Conservation (phyloP, 345 rosid genomes). For the Alliaria petiolata region DNA sequence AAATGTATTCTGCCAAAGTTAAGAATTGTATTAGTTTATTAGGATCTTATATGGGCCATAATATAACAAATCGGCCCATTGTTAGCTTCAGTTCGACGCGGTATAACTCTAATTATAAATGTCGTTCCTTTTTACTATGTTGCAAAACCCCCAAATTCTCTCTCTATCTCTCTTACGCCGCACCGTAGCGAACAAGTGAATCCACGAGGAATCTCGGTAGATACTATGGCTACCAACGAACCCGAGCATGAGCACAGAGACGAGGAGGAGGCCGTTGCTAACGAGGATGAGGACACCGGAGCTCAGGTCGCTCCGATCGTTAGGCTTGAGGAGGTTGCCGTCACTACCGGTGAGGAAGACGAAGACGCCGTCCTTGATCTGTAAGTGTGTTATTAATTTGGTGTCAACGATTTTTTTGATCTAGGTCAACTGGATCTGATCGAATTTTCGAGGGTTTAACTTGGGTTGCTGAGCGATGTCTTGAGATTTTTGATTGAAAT, state of each 20-base stretch:
- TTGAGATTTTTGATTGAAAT: background rate
- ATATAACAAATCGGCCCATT: constrained; percentile 5
- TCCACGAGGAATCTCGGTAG: background rate
- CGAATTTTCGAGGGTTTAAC: constrained; percentile 3
- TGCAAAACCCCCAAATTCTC: constrained; percentile 9
- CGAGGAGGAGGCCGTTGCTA: constrained; percentile 63
- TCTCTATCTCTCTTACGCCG: constrained; percentile 16
- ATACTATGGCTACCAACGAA: constrained; percentile 56
- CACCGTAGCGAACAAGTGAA: constrained; percentile 18
- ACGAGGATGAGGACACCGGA: constrained; percentile 94
- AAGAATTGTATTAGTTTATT: no score
- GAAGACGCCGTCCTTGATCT: constrained; percentile 80
- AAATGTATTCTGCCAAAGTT: no score
- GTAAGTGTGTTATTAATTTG: constrained; percentile 35
- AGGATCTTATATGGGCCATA: constrained; percentile 13
- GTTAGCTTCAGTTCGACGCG: constrained; percentile 10
- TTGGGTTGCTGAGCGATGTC: background rate
- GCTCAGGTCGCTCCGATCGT: constrained; percentile 92
- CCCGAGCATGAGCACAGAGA: constrained; percentile 63
- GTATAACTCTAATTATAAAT: background rate
- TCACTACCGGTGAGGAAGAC: constrained; percentile 87
- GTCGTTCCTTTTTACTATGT: background rate
- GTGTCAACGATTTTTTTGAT: background rate
- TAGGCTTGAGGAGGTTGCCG: constrained; percentile 80
- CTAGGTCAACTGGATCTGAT: constrained; percentile 21